Conservation (phyloP, 305 asterid species). For the Fraxinus ornus region DNA sequence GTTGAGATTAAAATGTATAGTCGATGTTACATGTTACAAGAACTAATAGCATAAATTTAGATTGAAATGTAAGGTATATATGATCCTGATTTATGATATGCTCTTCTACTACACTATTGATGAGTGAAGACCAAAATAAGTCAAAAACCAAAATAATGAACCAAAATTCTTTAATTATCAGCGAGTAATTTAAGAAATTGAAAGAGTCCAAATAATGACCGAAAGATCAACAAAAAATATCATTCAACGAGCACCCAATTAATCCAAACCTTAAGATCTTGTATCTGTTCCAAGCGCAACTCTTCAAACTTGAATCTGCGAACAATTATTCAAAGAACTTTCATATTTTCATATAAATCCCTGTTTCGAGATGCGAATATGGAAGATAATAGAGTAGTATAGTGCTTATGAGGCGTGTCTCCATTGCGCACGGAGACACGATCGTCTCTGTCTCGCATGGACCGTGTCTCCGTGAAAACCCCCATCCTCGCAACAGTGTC, state of each 20-base stretch:
- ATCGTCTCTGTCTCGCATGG: too few relatives aligned
- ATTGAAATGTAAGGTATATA: neutral
- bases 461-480: too few relatives aligned
- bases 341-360: too few relatives aligned
- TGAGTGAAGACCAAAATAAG: neutral
- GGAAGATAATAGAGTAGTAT: too few relatives aligned
- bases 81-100: neutral
- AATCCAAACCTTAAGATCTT: constrained; percentile 87
- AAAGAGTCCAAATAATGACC: neutral
- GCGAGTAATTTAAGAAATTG: neutral
- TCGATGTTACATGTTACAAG: too few relatives aligned
- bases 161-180: neutral
- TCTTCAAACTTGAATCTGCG: constrained; percentile 95
- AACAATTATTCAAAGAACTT: constrained; percentile 71
- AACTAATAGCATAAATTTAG: neutral
- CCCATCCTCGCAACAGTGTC: too few relatives aligned
- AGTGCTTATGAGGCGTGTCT: too few relatives aligned
- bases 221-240: constrained; percentile 20
- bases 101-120: neutral
- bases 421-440: too few relatives aligned
- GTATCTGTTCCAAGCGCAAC: constrained; percentile 86
- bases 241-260: constrained; percentile 10
- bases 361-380: too few relatives aligned
- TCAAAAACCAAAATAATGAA: neutral
- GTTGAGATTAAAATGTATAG: too few relatives aligned